Base-by-base conservation (phyloP, 169 alveolate genomes). In the Prorocentrum cordatum region DNA sequence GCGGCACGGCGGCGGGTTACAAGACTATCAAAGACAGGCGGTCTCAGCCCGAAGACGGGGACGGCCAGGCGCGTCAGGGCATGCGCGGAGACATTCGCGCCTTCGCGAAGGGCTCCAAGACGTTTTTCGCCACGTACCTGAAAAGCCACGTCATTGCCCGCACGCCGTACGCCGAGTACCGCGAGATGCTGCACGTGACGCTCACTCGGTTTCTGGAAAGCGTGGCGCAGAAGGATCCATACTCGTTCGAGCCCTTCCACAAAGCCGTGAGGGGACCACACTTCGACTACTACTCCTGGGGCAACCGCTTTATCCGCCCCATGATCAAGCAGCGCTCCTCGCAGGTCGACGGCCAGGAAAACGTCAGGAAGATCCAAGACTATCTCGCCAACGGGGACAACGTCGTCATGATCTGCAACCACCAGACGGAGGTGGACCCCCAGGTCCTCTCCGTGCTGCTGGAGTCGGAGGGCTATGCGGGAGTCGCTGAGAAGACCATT, bases 381-480 rank as follows among this genome's bases (percentile, higher is more conserved):
- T 12, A 5, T n/a, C 2, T 59, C 35, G 68, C 68, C 35, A 59
- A 59, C 5, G 68, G 84, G 31, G 84, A 72, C 6, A 72, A 72
- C 68, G 84, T 72, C 72, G 79, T 80, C 32, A n/a, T 80, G 32
- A 22, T 80, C 35, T 77, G 80, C 9, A 80, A 80, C n/a, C 90
- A 80, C 68, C 90, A 80, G 80, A 80, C 90, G 27, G 90, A 80
- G 58, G 90, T 79, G 4, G 90, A 80, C 31, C 90, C 90, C 3
- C 29, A 77, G 90, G 90, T 80, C 47, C 54, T 80, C 68, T 50
- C 73, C 47, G 29, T 80, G 38, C 80, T 80, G 26, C 36, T 80
- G 90, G 77, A 64, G 50, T 32, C 31, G 16, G 68, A 62, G 24
- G 90, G 90, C 47, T 64, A 47, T 36, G 90, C 61, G 35, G 90